Percentiles rank a stretch among this genome's conserved stretches.
These are phyloP conservation scores for Porphyrellus cyaneotinctus DNA, from an alignment of 768 basidiomycete genomes.

Conservation along the genomic window DNA sequence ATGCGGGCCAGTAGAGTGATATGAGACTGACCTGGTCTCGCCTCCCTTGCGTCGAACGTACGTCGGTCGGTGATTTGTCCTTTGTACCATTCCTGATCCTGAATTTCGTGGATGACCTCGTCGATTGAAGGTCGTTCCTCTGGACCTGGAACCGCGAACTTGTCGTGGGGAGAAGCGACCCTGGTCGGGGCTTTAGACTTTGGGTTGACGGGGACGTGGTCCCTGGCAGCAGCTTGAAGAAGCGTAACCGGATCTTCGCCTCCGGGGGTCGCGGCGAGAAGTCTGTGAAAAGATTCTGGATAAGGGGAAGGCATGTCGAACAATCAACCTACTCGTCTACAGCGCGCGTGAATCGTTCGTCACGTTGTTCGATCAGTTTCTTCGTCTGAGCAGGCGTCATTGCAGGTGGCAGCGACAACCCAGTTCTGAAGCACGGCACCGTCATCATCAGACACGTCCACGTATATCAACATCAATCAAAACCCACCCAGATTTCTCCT, in stretches of 20 bases:
- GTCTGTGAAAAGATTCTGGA: slow-evolving; percentile 34
- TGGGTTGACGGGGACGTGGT: slow-evolving; percentile 70
- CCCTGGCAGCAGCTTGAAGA: slow-evolving; percentile 61
- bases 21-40: slow-evolving; percentile 42
- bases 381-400: slow-evolving; percentile 57
- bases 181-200: slow-evolving; percentile 6
- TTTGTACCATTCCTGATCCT: slow-evolving; percentile 58
- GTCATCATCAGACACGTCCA: not conserved
- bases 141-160: slow-evolving; percentile 35
- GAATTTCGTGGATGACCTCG: slow-evolving; percentile 54
- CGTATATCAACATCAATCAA: not conserved
- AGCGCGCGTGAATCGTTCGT: slow-evolving; percentile 58
- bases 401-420: slow-evolving; percentile 28
- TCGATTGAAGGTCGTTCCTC: slow-evolving; percentile 55
- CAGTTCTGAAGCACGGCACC: slow-evolving; percentile 13
- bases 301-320: not conserved
- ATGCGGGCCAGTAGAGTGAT: not conserved
- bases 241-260: slow-evolving; percentile 59
- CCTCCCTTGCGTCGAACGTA: slow-evolving; percentile 49
- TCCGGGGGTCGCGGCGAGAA: slow-evolving; percentile 49
- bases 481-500: slow-evolving; percentile 26
- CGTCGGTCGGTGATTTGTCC: slow-evolving; percentile 63
- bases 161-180: slow-evolving; percentile 2
- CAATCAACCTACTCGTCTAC: slow-evolving; percentile 56
- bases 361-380: slow-evolving; percentile 68